Conservation (phyloP, 257 asterid species). For the Fraxinus anomala region DNA sequence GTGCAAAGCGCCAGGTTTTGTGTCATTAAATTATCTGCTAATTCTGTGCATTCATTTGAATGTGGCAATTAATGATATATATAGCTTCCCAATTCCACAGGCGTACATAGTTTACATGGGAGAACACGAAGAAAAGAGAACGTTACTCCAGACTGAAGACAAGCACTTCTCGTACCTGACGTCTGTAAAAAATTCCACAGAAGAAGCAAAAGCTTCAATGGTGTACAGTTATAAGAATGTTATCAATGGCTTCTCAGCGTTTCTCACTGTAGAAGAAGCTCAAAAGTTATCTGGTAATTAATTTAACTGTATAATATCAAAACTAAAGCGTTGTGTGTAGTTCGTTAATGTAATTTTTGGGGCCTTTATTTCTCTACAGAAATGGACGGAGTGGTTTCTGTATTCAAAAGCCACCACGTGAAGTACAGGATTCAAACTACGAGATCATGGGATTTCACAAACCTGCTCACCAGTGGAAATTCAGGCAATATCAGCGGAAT, state of each 20-base stretch:
- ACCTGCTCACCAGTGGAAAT: constrained; percentile 23
- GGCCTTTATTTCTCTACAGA: constrained; percentile 6
- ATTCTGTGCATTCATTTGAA: background rate
- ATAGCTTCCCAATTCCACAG: constrained; percentile 21
- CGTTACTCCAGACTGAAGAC: constrained; percentile 40
- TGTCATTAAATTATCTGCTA: background rate
- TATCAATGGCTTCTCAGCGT: constrained; percentile 63
- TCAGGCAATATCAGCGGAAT: background rate
- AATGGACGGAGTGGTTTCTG: constrained; percentile 43
- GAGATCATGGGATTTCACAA: constrained; percentile 44
- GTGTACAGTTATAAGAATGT: constrained; percentile 57
- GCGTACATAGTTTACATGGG: constrained; percentile 53
- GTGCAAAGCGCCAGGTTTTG: constrained; percentile 28
- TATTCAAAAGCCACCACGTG: constrained; percentile 29
- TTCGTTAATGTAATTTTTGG: too few species aligned
- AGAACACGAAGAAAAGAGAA: constrained; percentile 38
- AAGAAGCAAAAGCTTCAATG: constrained; percentile 52
- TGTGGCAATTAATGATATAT: background rate
- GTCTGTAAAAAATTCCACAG: constrained; percentile 47
- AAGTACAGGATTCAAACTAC: constrained; percentile 36
- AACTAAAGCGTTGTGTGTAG: background rate
- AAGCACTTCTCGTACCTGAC: constrained; percentile 42
- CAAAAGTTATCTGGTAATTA: constrained; percentile 42
- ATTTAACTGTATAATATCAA: background rate
- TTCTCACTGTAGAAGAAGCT: constrained; percentile 52